Evolutionary conservation across 1,139 yeast genomes (phyloP), one percentile per base, ranked within the genome.

Genomic region (Kodamaea arcana): DNA sequence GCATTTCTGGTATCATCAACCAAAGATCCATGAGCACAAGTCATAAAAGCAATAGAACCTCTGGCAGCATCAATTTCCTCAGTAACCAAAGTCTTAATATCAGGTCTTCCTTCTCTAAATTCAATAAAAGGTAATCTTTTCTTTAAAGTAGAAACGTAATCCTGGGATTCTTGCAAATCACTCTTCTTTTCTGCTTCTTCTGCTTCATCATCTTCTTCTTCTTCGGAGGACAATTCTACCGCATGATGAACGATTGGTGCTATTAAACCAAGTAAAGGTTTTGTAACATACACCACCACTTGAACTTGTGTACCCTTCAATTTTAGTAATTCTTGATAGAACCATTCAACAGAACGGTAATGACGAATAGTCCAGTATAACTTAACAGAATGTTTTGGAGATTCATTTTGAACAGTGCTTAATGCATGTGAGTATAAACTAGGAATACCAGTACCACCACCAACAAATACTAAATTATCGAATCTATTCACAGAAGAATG

Each of bases 401-500:
- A 16, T 10, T 30, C 29, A 26, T 37, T 37, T n/a, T 32, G 42
- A 37, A 56, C 57, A 37, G 61, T 45, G 30, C 50, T 50, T 29
- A 46, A 43, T 12, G 65, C 65, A 45, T 64, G 65, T 20, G 58
- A 52, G 43, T 56, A 65, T 33, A 65, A 46, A 17, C 71, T 71
- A 2, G 94, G 83, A 43, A 85, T 69, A 46, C 94, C 95, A 40
- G 81, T 80, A 32, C 92, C 92, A 42, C 88, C 84, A 1, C 69
- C 78, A 35, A 83, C 47, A 31, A 83, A 63, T 14, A 81, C 54
- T 3, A 70, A 61, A 35, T 70, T 72, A 34, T 77, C 79, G 51
- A 73, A 82, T 36, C 73, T 64, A 36, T 70, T 69, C 31, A 62
- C 45, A 16, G 69, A 56, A 15, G 52, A 34, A 23, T 50, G 48